Conservation (phyloP, 768 basidiomycete genomes). For the Leccinum truebloodii region DNA sequence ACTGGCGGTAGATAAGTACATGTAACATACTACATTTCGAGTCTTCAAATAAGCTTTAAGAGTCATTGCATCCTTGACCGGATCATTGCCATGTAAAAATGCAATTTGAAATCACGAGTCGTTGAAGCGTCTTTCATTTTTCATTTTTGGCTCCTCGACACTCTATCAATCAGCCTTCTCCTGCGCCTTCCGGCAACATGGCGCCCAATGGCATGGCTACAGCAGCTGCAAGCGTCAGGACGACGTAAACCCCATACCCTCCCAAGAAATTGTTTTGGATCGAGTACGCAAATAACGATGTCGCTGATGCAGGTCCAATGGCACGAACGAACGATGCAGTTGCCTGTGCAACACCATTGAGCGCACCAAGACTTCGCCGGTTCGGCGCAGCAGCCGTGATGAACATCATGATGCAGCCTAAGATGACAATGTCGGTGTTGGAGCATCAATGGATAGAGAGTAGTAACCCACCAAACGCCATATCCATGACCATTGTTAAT, state of each 20-base stretch:
- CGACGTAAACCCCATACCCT: constrained; percentile 37
- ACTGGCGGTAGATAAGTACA: too few species aligned
- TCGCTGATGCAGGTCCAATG: constrained; percentile 33
- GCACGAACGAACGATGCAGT: constrained; percentile 33
- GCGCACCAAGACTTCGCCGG: constrained; percentile 63
- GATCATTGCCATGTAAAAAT: too few species aligned
- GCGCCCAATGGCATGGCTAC: constrained; percentile 21
- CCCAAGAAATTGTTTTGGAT: constrained; percentile 36
- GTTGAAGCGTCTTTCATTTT: too few species aligned
- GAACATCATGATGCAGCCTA: constrained; percentile 71
- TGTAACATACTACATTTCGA: too few species aligned
- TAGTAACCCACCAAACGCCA: constrained; percentile 33
- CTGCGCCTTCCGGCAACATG: constrained; percentile 22
- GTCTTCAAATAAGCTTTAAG: too few species aligned
- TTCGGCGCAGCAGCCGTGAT: constrained; percentile 69
- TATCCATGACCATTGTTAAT: constrained; percentile 25
- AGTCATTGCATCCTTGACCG: too few species aligned
- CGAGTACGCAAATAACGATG: constrained; percentile 40
- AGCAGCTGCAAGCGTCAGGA: constrained; percentile 21
- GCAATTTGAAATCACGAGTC: too few species aligned
- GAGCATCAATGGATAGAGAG: too few species aligned
- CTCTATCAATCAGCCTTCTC: constrained; percentile 14
- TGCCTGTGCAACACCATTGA: constrained; percentile 51
- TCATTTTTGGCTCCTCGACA: too few species aligned
- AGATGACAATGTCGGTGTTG: not conserved